Evolutionary conservation across 2,329 filamentous ascomycete genomes (phyloP).

Genomic region (Ascomycota sp.): DNA sequence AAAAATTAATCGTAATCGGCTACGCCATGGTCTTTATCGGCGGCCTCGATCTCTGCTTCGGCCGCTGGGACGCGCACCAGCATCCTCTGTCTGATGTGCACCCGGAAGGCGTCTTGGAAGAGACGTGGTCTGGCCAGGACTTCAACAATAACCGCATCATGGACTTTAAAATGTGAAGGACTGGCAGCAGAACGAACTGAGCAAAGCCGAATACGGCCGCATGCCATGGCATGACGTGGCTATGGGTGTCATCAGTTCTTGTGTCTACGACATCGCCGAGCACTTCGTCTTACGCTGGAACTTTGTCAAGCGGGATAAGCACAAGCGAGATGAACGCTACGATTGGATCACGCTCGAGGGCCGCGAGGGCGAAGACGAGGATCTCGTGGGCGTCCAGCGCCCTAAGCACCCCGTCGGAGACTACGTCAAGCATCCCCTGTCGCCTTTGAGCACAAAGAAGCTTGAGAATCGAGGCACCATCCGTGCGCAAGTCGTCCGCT

Average conservation of each 20-base stretch:
- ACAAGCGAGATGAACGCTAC: slow-evolving; percentile 68
- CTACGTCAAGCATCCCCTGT: slow-evolving; percentile 63
- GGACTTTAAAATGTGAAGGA: slow-evolving; percentile 82
- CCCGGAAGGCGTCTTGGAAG: slow-evolving; percentile 58
- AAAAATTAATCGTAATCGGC: slow-evolving; percentile 93
- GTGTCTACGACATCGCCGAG: slow-evolving; percentile 84
- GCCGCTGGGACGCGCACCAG: slow-evolving; percentile 76
- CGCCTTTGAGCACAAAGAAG: slow-evolving; percentile 45
- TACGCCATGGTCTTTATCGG: slow-evolving; percentile 83
- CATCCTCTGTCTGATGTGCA: slow-evolving; percentile 77
- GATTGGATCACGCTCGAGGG: slow-evolving; percentile 73
- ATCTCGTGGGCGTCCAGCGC: slow-evolving; percentile 70
- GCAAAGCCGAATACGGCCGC: slow-evolving; percentile 74
- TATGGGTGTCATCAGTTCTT: slow-evolving; percentile 78
- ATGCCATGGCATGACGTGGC: slow-evolving; percentile 98
- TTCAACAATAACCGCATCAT: slow-evolving; percentile 96
- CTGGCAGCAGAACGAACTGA: slow-evolving; percentile 85
- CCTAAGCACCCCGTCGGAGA: slow-evolving; percentile 78
- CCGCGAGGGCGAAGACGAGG: slow-evolving; percentile 57
- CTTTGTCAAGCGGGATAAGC: slow-evolving; percentile 91
- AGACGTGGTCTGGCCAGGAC: slow-evolving; percentile 88
- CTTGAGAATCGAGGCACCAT: slow-evolving; percentile 49
- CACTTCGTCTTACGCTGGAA: slow-evolving; percentile 95
- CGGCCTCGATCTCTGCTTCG: slow-evolving; percentile 86
- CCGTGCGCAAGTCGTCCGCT: slow-evolving; percentile 70